Percentiles rank a stretch among this genome's conserved stretches.
Conservation (phyloP, 306 rosid species). For the Malus sieversii region DNA sequence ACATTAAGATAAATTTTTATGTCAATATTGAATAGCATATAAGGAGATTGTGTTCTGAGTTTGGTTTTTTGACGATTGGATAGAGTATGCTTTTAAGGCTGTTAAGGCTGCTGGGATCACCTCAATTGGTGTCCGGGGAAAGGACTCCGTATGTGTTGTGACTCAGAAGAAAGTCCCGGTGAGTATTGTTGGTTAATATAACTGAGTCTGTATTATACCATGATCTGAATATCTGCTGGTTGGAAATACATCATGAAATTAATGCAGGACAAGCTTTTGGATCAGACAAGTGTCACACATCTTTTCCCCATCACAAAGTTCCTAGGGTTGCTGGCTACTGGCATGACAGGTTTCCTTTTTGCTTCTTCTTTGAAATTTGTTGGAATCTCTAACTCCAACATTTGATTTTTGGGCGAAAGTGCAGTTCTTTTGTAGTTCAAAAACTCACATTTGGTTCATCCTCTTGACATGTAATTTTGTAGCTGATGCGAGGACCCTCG, state of each 20-base stretch:
- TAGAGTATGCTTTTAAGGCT: slow-evolving; percentile 98
- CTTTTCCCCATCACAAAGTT: slow-evolving; percentile 88
- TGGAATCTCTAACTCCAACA: neutral
- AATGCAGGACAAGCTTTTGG: slow-evolving; percentile 93
- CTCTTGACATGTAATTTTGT: slow-evolving; percentile 21
- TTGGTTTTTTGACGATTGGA: slow-evolving; percentile 20
- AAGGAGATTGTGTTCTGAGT: slow-evolving; percentile 8
- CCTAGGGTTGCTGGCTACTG: slow-evolving; percentile 92
- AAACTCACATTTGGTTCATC: slow-evolving; percentile 14
- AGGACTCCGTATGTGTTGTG: slow-evolving; percentile 90
- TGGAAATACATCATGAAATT: slow-evolving; percentile 11
- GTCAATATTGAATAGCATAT: neutral
- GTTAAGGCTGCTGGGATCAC: slow-evolving; percentile 92
- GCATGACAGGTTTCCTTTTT: slow-evolving; percentile 66
- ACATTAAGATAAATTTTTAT: neutral
- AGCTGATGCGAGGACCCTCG: slow-evolving; percentile 98
- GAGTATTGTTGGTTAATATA: slow-evolving; percentile 26
- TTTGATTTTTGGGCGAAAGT: neutral
- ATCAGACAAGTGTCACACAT: slow-evolving; percentile 90
- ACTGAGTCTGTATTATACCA: neutral
- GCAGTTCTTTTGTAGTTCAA: neutral
- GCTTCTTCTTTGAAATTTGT: neutral
- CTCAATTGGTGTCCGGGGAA: slow-evolving; percentile 90
- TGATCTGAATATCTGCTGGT: neutral
- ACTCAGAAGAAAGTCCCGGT: slow-evolving; percentile 99